phyloP scores from a whole-genome alignment of 768 basidiomycete genomes.

The Pholiota microspora region DNA sequence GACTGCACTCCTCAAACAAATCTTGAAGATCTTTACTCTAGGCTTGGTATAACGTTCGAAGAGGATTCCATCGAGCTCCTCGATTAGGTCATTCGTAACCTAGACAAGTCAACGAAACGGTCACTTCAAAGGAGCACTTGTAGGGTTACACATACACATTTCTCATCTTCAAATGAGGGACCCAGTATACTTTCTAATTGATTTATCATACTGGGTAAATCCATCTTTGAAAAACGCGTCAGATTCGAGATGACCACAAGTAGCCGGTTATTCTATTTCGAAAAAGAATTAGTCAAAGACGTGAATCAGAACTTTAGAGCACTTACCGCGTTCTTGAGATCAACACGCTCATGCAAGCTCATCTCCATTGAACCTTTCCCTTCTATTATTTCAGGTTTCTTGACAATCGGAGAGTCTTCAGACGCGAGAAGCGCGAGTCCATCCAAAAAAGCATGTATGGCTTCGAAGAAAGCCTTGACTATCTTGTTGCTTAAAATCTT shows the following conservation, averaged over 20 bases:
- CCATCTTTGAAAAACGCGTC: slow-evolving; percentile 59
- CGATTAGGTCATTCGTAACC: slow-evolving; percentile 72
- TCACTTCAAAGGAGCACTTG: no score
- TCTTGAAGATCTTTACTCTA: slow-evolving; percentile 58
- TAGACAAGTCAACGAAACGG: no score
- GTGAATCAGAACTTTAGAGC: neutral
- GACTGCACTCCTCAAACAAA: slow-evolving; percentile 75
- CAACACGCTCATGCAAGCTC: slow-evolving; percentile 54
- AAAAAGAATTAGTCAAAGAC: slow-evolving; percentile 1
- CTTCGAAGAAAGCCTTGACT: slow-evolving; percentile 80
- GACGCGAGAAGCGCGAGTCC: slow-evolving; percentile 80
- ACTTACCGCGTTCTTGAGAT: slow-evolving; percentile 61
- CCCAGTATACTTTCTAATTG: slow-evolving; percentile 78
- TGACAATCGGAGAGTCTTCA: slow-evolving; percentile 53
- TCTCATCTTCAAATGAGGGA: slow-evolving; percentile 66
- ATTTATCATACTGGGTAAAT: slow-evolving; percentile 76
- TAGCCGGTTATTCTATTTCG: slow-evolving; percentile 71
- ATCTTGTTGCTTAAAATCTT: slow-evolving; percentile 41
- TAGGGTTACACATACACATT: slow-evolving; percentile 51
- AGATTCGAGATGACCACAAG: slow-evolving; percentile 90
- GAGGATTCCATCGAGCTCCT: slow-evolving; percentile 81
- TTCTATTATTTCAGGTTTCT: slow-evolving; percentile 19
- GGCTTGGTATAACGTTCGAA: slow-evolving; percentile 86
- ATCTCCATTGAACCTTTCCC: slow-evolving; percentile 27
- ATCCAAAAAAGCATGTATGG: slow-evolving; percentile 81